phyloP scores from a whole-genome alignment of 306 rosid species.

The Malus sieversii region DNA sequence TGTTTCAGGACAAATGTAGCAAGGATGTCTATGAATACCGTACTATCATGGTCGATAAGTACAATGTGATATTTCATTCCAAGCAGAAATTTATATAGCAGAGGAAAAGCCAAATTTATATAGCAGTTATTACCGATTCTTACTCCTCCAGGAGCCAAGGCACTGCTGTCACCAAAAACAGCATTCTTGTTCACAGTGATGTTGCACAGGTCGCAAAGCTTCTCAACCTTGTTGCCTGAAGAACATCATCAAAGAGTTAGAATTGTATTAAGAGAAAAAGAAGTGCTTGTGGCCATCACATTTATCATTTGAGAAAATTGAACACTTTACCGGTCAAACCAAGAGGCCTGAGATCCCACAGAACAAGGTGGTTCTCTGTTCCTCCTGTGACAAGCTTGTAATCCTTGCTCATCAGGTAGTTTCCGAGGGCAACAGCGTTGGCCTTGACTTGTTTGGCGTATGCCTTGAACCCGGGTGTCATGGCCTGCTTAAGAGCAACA shows the following conservation, averaged over 20 bases:
- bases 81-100: not conserved
- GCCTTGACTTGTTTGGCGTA: constrained; percentile 96
- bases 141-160: constrained; percentile 96
- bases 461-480: constrained; percentile 64
- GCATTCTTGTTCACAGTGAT: constrained; percentile 97
- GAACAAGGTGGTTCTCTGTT: constrained; percentile 92
- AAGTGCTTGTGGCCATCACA: not conserved
- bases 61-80: not conserved
- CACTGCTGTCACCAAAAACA: constrained; percentile 96
- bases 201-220: constrained; percentile 81
- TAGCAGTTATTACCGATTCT: constrained; percentile 61
- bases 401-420: constrained; percentile 66
- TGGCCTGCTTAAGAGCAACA: constrained; percentile 82
- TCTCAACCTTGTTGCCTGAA: constrained; percentile 97
- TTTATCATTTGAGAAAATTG: not conserved
- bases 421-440: constrained; percentile 84
- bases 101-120: not conserved
- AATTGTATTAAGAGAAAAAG: not conserved
- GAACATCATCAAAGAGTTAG: constrained; percentile 10
- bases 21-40: not conserved
- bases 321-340: constrained; percentile 70
- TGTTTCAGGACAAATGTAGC: constrained; percentile 1
- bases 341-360: constrained; percentile 98
- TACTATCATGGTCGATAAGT: not conserved
- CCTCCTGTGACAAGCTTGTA: constrained; percentile 93